phyloP scores from a whole-genome alignment of 345 rosid genomes.

The Syzygium grande region DNA sequence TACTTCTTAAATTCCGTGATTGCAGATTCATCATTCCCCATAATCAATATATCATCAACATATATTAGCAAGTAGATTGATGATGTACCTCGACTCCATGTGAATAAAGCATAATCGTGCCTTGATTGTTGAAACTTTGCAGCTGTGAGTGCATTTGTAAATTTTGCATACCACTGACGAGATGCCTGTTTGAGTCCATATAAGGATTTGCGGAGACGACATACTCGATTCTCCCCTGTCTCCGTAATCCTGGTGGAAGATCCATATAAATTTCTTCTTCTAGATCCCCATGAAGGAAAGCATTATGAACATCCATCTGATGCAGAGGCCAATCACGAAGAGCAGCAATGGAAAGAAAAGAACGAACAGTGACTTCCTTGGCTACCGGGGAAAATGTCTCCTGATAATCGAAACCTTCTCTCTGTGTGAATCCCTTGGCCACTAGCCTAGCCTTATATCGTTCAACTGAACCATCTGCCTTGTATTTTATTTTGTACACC shows the following conservation, averaged over 20 bases:
- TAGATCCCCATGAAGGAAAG: background rate
- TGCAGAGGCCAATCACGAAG: background rate
- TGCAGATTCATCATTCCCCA: no score
- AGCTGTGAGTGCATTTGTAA: background rate
- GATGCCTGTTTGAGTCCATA: background rate
- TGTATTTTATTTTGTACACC: background rate
- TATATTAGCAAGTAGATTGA: no score
- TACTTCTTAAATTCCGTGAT: no score
- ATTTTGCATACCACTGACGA: background rate
- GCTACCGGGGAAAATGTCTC: background rate
- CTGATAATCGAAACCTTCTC: background rate
- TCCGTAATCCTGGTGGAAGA: background rate
- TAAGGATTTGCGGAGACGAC: background rate
- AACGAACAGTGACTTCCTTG: background rate
- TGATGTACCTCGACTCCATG: no score
- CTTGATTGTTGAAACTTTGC: no score
- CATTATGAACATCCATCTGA: background rate
- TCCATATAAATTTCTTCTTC: background rate
- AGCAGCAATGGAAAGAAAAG: background rate
- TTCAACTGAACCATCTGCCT: background rate
- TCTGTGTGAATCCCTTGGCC: background rate
- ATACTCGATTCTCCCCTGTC: background rate
- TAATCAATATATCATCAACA: no score
- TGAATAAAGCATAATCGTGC: no score
- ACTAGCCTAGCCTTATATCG: background rate